Percentiles rank a stretch among this genome's conserved stretches.
These are phyloP conservation scores for Zizania palustris DNA, from an alignment of 202 grass and related monocot genomes.

Conservation along the genomic window DNA sequence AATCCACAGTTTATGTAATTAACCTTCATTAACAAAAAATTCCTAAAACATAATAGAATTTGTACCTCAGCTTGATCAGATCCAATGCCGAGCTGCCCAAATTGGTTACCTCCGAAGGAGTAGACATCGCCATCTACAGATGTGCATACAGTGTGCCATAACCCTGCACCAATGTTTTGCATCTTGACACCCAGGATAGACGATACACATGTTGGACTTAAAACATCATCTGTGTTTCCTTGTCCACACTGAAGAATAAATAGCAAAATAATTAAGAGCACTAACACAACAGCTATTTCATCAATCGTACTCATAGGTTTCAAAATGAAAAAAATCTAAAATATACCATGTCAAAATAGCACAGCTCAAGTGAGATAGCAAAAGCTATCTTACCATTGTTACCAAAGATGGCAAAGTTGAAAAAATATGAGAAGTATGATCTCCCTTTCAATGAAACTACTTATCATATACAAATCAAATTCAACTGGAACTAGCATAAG, in stretches of 20 bases:
- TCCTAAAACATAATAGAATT: neutral
- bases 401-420: neutral
- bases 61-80: slow-evolving; percentile 98
- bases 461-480: slow-evolving; percentile 8
- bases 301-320: neutral
- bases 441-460: neutral
- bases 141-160: slow-evolving; percentile 95
- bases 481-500: neutral
- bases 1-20: slow-evolving; percentile 16
- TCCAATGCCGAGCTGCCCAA: slow-evolving; percentile 94
- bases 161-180: slow-evolving; percentile 74
- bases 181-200: slow-evolving; percentile 93
- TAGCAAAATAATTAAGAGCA: slow-evolving; percentile 37
- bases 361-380: slow-evolving; percentile 12
- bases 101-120: slow-evolving; percentile 97
- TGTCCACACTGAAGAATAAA: slow-evolving; percentile 77
- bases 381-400: neutral
- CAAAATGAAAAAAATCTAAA: neutral
- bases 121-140: slow-evolving; percentile 90
- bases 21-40: neutral
- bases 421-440: neutral
- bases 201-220: slow-evolving; percentile 88
- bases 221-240: slow-evolving; percentile 88
- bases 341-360: slow-evolving; percentile 21
- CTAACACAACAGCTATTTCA: neutral